These are phyloP conservation scores for Chytridiales sp. DNA, from an alignment of 371 early-diverging fungal genomes.

Conservation along the genomic window DNA sequence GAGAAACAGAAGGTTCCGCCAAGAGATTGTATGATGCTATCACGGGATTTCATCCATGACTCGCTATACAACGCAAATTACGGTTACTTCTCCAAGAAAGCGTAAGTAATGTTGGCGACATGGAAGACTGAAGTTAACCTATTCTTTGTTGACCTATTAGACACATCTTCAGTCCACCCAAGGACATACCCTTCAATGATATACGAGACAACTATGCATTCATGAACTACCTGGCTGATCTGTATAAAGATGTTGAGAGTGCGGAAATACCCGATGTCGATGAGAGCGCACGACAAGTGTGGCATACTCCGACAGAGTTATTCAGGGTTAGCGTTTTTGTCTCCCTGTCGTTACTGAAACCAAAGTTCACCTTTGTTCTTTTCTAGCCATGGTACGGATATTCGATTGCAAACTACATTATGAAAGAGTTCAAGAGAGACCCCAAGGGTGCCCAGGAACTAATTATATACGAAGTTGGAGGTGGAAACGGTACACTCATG, in stretches of 20 bases:
- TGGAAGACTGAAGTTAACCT: constrained; percentile 38
- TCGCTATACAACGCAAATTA: constrained; percentile 94
- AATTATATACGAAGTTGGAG: constrained; percentile 93
- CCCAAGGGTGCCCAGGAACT: constrained; percentile 51
- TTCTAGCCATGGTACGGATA: constrained; percentile 53
- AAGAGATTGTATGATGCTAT: constrained; percentile 25
- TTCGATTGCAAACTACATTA: constrained; percentile 87
- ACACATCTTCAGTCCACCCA: constrained; percentile 32
- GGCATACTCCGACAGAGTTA: constrained; percentile 97
- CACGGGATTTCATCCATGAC: constrained; percentile 89
- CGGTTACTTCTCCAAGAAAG: constrained; percentile 95
- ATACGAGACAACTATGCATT: constrained; percentile 83
- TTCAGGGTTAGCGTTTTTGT: constrained; percentile 66
- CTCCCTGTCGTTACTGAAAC: neutral
- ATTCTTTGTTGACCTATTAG: constrained; percentile 13
- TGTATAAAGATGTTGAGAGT: constrained; percentile 84
- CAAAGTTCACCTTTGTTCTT: neutral
- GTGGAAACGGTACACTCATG: constrained; percentile 96
- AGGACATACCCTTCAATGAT: constrained; percentile 53
- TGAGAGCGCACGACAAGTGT: constrained; percentile 77
- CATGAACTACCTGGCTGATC: constrained; percentile 68
- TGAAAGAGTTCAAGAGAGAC: constrained; percentile 70
- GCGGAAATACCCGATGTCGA: no score
- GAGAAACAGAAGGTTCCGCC: constrained; percentile 9
- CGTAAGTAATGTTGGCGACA: constrained; percentile 78